These are phyloP conservation scores for Sporothrix dimorphospora DNA, from an alignment of 2,329 filamentous ascomycete genomes.

Conservation along the genomic window DNA sequence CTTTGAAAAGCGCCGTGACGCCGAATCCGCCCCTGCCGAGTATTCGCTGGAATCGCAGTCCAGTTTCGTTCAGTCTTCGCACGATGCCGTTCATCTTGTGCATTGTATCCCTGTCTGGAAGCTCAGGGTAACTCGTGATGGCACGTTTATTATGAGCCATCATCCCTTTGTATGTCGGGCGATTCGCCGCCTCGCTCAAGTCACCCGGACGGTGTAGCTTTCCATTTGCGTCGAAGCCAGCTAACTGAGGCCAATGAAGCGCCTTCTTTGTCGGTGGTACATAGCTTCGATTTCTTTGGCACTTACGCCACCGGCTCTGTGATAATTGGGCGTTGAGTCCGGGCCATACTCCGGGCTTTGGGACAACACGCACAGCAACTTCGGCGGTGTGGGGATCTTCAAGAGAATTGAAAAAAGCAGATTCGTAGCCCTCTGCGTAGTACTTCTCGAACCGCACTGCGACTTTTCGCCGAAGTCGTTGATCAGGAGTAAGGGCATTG, in stretches of 20 bases:
- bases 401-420: too few relatives aligned
- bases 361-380: not conserved
- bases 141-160: not conserved
- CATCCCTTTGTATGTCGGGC: not conserved
- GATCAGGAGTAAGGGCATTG: not conserved
- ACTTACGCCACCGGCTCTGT: not conserved
- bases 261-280: not conserved
- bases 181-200: not conserved
- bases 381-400: not conserved
- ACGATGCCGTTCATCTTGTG: not conserved
- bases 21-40: slow-evolving; percentile 13
- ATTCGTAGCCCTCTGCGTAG: not conserved
- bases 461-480: not conserved
- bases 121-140: not conserved
- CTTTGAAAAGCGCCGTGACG: slow-evolving; percentile 2
- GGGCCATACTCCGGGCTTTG: not conserved
- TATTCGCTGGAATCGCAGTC: not conserved
- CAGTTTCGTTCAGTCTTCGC: not conserved
- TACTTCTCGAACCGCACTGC: not conserved
- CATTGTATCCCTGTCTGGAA: not conserved
- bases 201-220: not conserved
- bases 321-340: not conserved
- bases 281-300: not conserved
- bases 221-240: not conserved
- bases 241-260: not conserved